Evolutionary conservation across 148 eudicot species (phyloP), one percentile per base, ranked within the genome.

Genomic region (Camellia lanceoleosa): DNA sequence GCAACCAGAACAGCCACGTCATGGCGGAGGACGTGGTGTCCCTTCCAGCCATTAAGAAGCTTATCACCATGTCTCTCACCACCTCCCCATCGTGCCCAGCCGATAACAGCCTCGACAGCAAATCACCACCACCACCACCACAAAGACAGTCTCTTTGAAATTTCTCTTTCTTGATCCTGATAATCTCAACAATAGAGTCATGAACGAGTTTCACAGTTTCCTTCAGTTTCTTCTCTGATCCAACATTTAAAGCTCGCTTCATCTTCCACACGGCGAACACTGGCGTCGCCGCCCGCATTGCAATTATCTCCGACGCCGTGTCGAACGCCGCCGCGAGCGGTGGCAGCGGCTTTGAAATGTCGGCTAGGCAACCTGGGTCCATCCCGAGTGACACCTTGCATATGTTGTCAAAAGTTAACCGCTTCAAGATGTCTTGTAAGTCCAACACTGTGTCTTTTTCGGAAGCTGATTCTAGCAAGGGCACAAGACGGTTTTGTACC

Each of bases 1-100:
- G 84, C 5, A 90, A 81, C 90, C 89, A 94, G 63, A 94, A 88
- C 2, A 94, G 84, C 98, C 98, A 94, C 1, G 98, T 94, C 93
- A 94, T 85, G 7, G 98, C 97, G 0, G 95, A 83, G 0, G 98
- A 90, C 16, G 93, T 89, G 18, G 98, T 94, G 83, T 94, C 97
- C 2, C 94, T 85, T 42, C 98, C 98, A 0, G 98, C 97, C 93
- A 94, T 88, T 8, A 94, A 47, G 46, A 92, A 92, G 70, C 98
- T 94, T 71, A 91, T 84, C 18, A 85, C 88, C 97, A 92, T 92
- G 71, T 94, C 98, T 60, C 97, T 78, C 0, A 87, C 89, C 68
- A 80, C 63, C 54, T 84, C 89, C 7, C 80, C 89, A 1, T 59
- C 64, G 43, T 86, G 69, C 0, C 93, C 97, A 0, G 90, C 86